Evolutionary conservation across 73 alveolate genomes (phyloP).

Genomic region (Paraurostyla sp.): DNA sequence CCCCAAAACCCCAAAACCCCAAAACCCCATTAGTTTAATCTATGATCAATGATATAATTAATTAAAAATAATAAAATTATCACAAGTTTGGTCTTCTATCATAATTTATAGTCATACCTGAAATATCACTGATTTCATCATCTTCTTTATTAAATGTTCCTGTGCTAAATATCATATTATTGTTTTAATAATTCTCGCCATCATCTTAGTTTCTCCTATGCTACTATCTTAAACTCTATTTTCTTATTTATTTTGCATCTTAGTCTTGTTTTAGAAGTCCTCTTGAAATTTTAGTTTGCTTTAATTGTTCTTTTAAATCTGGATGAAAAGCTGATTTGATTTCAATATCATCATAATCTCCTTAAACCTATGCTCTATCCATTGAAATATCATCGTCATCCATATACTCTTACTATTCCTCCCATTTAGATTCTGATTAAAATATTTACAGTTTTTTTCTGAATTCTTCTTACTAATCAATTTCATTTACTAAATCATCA

Average conservation of each 20-base stretch:
- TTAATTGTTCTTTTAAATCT: not conserved
- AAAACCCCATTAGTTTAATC: no score
- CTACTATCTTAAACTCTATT: not conserved
- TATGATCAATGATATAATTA: no score
- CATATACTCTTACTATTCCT: conserved; percentile 20
- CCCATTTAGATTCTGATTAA: conserved; percentile 11
- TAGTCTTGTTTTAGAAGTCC: not conserved
- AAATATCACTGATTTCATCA: conserved; percentile 9
- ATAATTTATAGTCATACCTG: conserved; percentile 5
- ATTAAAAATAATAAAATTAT: no score
- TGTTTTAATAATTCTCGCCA: conserved; percentile 4
- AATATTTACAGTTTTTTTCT: not conserved
- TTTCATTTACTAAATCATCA: no score
- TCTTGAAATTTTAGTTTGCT: not conserved
- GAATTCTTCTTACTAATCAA: not conserved
- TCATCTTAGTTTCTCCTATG: conserved; percentile 1
- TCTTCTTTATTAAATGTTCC: conserved; percentile 31
- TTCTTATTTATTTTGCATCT: not conserved
- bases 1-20: no score
- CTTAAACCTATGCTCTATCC: not conserved
- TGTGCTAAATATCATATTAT: not conserved
- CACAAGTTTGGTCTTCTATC: no score
- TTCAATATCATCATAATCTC: not conserved
- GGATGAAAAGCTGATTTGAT: conserved; percentile 21
- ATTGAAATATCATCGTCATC: not conserved